These are phyloP conservation scores for Lyophyllum atratum DNA, from an alignment of 768 basidiomycete species.

Conservation along the genomic window DNA sequence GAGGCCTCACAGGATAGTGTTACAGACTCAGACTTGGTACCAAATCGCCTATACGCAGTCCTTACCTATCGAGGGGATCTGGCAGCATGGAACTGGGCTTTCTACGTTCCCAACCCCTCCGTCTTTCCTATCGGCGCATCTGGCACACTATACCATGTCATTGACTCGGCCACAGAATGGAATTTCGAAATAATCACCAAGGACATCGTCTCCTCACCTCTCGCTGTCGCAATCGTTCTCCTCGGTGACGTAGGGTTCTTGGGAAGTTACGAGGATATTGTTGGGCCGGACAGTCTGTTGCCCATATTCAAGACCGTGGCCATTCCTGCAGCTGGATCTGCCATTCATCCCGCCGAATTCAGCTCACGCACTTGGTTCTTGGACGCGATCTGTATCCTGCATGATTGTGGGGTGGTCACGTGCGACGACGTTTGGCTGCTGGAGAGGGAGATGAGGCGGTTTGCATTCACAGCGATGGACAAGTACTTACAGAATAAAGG, in stretches of 20 bases:
- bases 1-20: neutral
- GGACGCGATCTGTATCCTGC: slow-evolving; percentile 45
- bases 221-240: slow-evolving; percentile 45
- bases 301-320: slow-evolving; percentile 46
- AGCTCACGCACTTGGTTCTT: slow-evolving; percentile 51
- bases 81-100: slow-evolving; percentile 52
- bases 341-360: slow-evolving; percentile 35
- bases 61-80: slow-evolving; percentile 48
- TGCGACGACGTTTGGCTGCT: slow-evolving; percentile 51
- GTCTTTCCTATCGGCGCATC: slow-evolving; percentile 40
- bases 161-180: slow-evolving; percentile 35
- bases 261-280: slow-evolving; percentile 43
- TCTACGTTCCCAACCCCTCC: slow-evolving; percentile 44
- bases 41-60: slow-evolving; percentile 43
- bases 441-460: slow-evolving; percentile 47
- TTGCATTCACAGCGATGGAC: slow-evolving; percentile 52
- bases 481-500: slow-evolving; percentile 48
- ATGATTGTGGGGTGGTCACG: slow-evolving; percentile 48
- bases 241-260: slow-evolving; percentile 43
- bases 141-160: slow-evolving; percentile 48
- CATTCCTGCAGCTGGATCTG: slow-evolving; percentile 32
- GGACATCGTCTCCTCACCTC: slow-evolving; percentile 40
- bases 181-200: slow-evolving; percentile 38
- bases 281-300: slow-evolving; percentile 40
- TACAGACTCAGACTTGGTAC: slow-evolving; percentile 33